Percentiles rank a stretch among this genome's conserved stretches.
Conservation (phyloP, 1,284 basidiomycete genomes). For the Pseudozyma pruni region DNA sequence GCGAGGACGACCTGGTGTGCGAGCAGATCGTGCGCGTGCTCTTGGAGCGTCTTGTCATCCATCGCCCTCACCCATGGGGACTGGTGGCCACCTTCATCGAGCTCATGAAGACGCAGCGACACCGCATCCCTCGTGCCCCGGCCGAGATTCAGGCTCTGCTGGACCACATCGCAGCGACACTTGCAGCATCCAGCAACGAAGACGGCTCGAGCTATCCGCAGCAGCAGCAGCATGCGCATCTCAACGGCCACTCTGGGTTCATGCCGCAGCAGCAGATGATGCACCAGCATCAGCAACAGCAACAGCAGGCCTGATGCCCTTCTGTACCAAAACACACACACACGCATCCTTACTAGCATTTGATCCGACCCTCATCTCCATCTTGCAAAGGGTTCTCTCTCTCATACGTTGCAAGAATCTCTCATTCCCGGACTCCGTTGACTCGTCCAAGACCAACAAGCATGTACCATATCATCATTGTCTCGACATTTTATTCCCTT, state of each 20-base stretch:
- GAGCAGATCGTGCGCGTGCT: constrained; percentile 92
- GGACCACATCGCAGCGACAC: constrained; percentile 58
- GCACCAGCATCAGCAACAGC: constrained; percentile 18
- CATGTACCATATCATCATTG: constrained; percentile 5
- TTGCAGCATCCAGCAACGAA: constrained; percentile 21
- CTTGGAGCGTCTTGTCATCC: constrained; percentile 90
- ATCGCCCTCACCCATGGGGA: constrained; percentile 97
- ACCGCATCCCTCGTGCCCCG: constrained; percentile 56
- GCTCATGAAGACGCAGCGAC: constrained; percentile 71
- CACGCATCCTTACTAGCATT: neutral
- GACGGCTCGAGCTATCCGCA: constrained; percentile 8
- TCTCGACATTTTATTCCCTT: neutral
- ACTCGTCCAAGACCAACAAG: neutral
- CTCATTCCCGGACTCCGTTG: constrained; percentile 1
- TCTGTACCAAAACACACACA: neutral
- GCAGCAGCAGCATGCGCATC: constrained; percentile 20
- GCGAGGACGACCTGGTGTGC: constrained; percentile 76
- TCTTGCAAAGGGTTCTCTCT: too few species aligned
- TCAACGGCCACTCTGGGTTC: constrained; percentile 31
- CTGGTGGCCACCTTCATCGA: constrained; percentile 92
- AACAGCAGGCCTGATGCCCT: constrained; percentile 17
- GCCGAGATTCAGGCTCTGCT: constrained; percentile 64
- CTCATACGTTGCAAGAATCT: neutral
- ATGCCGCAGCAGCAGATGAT: constrained; percentile 26
- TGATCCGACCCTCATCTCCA: neutral